These are phyloP conservation scores for Thelephora ganbajun DNA, from an alignment of 768 basidiomycete genomes.

Conservation along the genomic window DNA sequence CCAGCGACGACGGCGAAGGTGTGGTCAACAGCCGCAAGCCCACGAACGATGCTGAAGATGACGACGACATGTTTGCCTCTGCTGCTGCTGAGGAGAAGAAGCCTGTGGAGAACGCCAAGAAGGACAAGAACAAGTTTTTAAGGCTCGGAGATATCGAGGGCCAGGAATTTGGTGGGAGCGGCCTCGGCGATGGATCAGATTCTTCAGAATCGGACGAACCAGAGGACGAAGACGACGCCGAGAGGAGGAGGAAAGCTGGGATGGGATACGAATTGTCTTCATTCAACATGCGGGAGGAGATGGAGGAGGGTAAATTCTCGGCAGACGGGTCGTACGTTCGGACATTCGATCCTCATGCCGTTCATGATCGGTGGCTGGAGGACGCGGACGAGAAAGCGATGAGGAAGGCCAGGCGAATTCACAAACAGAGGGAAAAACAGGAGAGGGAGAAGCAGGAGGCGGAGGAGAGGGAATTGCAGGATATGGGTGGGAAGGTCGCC, in stretches of 20 bases:
- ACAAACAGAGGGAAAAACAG: slow-evolving; percentile 59
- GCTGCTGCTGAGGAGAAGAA: slow-evolving; percentile 44
- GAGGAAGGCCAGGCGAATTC: slow-evolving; percentile 61
- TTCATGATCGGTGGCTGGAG: slow-evolving; percentile 97
- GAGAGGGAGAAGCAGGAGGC: slow-evolving; percentile 56
- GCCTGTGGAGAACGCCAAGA: slow-evolving; percentile 25
- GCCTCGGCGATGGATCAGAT: slow-evolving; percentile 22
- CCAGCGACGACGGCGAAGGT: slow-evolving; percentile 90
- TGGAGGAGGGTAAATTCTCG: slow-evolving; percentile 95
- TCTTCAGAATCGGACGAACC: slow-evolving; percentile 34
- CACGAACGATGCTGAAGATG: slow-evolving; percentile 36
- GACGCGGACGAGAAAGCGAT: slow-evolving; percentile 76
- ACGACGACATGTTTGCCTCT: slow-evolving; percentile 59
- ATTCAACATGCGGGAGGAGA: slow-evolving; percentile 99
- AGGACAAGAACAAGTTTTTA: slow-evolving; percentile 59
- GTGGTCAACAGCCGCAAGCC: slow-evolving; percentile 68
- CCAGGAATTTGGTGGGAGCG: slow-evolving; percentile 54
- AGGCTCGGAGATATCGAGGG: slow-evolving; percentile 93
- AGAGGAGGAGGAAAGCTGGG: slow-evolving; percentile 58
- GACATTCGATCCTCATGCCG: slow-evolving; percentile 77
- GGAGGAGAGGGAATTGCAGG: slow-evolving; percentile 61
- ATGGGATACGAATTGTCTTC: slow-evolving; percentile 93
- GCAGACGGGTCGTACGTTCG: slow-evolving; percentile 85
- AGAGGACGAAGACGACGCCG: slow-evolving; percentile 66
- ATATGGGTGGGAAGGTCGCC: slow-evolving; percentile 49